Base-by-base conservation (phyloP, 2,329 filamentous ascomycete genomes). In the Curvularia sp. region DNA sequence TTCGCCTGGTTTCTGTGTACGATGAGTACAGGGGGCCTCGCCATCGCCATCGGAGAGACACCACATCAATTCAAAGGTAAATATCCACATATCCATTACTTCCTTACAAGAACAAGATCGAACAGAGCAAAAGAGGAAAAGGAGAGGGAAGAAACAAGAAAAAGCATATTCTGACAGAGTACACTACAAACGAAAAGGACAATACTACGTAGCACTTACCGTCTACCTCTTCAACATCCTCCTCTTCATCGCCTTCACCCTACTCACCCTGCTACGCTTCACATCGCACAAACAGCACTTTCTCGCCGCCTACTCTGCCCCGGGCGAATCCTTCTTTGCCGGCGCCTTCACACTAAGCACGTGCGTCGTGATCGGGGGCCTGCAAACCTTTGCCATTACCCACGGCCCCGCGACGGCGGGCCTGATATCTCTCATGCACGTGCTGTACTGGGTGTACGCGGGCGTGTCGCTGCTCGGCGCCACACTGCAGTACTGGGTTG, bases 401-500 rank as follows among this genome's bases (percentile, higher is more conserved):
- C 49, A 63, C 7, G 76, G 76, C 0, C 73, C 74, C 0, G 72
- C 62, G 18, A 70, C 72, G 1, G 63, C 70, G 1, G 79, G 77
- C 76, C 74, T 80, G 10, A 39, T 78, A 42, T 58, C 59, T 4
- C 63, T 67, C 5, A 67, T 77, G 34, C 70, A 73, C 12, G 55
- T 75, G 2, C 48, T 79, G 1, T 81, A 80, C 64, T 80, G 78
- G 78, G 71, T 75, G 15, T 81, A 80, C 64, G 76, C 76, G 3
- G 68, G 62, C 7, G 48, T 72, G 23, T 75, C 76, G 0, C 71
- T 80, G 15, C 1, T 66, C 12, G 71, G 75, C 50, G 70, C 74
- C 6, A 67, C 77, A 12, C 63, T 71, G 23, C 78, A 79, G 53
- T 91, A 91, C 77, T 86, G 82, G 49, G 83, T 84, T 63, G 79